phyloP scores from a whole-genome alignment of 805 yeast species.

The Maudiozyma pseudohumilis region DNA sequence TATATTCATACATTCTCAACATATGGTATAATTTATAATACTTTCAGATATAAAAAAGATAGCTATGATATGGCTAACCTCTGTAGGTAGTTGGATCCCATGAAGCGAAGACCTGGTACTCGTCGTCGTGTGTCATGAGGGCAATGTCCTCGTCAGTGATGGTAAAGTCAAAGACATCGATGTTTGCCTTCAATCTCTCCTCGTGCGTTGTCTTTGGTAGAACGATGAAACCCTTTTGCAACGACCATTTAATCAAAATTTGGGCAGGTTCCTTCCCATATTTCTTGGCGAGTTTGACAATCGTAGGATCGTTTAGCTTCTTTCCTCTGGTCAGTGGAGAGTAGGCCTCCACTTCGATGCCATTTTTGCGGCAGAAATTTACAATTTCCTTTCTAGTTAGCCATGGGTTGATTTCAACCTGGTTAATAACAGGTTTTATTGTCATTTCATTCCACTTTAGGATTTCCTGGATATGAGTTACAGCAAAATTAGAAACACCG shows the following conservation, averaged over 20 bases:
- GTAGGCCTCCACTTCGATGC: conserved; percentile 59
- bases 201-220: conserved; percentile 53
- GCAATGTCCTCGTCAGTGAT: conserved; percentile 1
- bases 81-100: conserved; percentile 1
- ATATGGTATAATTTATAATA: background rate
- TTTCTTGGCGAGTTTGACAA: conserved; percentile 39
- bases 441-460: conserved; percentile 44
- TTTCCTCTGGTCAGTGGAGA: conserved; percentile 64
- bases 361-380: conserved; percentile 44
- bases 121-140: background rate
- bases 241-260: conserved; percentile 63
- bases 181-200: conserved; percentile 43
- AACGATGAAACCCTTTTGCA: conserved; percentile 59
- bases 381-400: conserved; percentile 54
- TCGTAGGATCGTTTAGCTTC: conserved; percentile 44
- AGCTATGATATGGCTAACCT: background rate
- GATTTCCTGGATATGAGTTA: conserved; percentile 50
- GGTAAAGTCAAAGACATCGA: conserved; percentile 42
- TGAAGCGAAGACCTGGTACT: background rate
- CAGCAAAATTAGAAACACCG: conserved; percentile 70
- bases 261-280: conserved; percentile 47
- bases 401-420: conserved; percentile 80
- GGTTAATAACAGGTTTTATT: conserved; percentile 62
- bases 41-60: background rate
- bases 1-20: background rate